phyloP scores from a whole-genome alignment of 192 early-diverging fungal species.

The Coemansia reversa region DNA sequence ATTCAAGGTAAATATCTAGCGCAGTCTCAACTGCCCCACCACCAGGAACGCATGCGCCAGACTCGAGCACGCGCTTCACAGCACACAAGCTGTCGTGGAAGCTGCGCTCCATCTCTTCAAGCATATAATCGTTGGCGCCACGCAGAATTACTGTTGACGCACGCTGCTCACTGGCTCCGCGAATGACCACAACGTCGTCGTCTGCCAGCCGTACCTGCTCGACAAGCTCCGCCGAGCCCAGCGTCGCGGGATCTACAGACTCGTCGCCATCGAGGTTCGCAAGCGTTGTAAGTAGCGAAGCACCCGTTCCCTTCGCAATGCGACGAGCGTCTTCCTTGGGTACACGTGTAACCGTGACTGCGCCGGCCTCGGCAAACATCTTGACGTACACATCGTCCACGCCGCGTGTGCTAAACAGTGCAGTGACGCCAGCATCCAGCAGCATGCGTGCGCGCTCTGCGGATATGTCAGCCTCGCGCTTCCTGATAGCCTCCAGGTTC shows the following conservation, averaged over 20 bases:
- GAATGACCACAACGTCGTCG: slow-evolving; percentile 96
- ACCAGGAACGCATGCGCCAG: slow-evolving; percentile 93
- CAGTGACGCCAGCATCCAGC: slow-evolving; percentile 92
- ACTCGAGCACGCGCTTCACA: slow-evolving; percentile 96
- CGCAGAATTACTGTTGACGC: slow-evolving; percentile 94
- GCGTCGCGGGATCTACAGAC: slow-evolving; percentile 84
- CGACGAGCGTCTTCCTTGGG: slow-evolving; percentile 97
- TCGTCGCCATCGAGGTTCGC: slow-evolving; percentile 98
- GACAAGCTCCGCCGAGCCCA: slow-evolving; percentile 94
- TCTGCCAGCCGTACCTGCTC: slow-evolving; percentile 97
- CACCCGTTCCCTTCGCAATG: slow-evolving; percentile 97
- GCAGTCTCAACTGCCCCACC: slow-evolving; percentile 96
- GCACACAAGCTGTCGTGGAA: slow-evolving; percentile 94
- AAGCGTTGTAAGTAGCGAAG: slow-evolving; percentile 88
- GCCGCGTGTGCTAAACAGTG: slow-evolving; percentile 96
- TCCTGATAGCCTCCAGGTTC: slow-evolving; percentile 93
- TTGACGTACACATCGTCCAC: slow-evolving; percentile 99
- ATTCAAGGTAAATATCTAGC: slow-evolving; percentile 94
- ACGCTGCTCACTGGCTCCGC: slow-evolving; percentile 64
- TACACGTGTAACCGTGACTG: slow-evolving; percentile 93
- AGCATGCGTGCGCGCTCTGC: slow-evolving; percentile 96
- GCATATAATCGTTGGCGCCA: slow-evolving; percentile 98
- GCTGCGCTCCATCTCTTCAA: slow-evolving; percentile 99
- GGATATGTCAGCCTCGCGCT: slow-evolving; percentile 93
- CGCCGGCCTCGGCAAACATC: slow-evolving; percentile 96